Percentiles rank a stretch among this genome's conserved stretches.
These are phyloP conservation scores for Aspergillus quadricinctus DNA, from an alignment of 2,329 filamentous ascomycete species.

Conservation along the genomic window DNA sequence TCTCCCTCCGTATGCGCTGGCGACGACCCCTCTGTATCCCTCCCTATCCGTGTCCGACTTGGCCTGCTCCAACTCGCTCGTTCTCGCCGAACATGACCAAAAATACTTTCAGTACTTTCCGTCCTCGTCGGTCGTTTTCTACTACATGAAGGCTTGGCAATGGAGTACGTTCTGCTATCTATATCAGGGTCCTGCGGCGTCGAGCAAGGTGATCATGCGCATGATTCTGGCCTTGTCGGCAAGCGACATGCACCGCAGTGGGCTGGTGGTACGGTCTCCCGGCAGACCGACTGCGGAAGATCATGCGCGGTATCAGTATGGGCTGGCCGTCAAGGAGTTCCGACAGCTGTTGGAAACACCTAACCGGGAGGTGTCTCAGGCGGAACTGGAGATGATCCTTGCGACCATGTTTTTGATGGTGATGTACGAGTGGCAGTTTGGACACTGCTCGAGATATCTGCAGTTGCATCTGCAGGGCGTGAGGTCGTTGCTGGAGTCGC, in stretches of 20 bases:
- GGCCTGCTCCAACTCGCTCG: constrained; percentile 31
- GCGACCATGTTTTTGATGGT: constrained; percentile 36
- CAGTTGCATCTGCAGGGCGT: constrained; percentile 35
- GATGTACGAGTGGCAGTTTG: constrained; percentile 35
- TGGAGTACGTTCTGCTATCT: constrained; percentile 37
- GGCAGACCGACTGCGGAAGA: constrained; percentile 27
- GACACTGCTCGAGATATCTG: constrained; percentile 29
- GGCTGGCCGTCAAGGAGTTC: constrained; percentile 34
- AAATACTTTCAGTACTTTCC: constrained; percentile 34
- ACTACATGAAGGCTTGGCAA: constrained; percentile 35
- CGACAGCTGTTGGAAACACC: constrained; percentile 30
- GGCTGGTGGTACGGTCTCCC: constrained; percentile 21
- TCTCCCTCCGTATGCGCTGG: not conserved
- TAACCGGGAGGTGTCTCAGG: constrained; percentile 20
- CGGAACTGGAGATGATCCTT: constrained; percentile 32
- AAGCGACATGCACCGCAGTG: constrained; percentile 34
- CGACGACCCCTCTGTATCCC: constrained; percentile 16
- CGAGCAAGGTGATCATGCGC: constrained; percentile 36
- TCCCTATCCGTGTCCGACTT: constrained; percentile 17
- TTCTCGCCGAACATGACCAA: constrained; percentile 30
- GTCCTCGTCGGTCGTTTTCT: constrained; percentile 29
- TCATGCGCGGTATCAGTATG: constrained; percentile 33
- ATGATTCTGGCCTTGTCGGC: constrained; percentile 37
- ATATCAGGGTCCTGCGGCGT: constrained; percentile 31
- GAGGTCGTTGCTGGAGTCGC: constrained; percentile 32